A percentile compares a stretch with the other conserved stretches of the same genome.
phyloP scores from a whole-genome alignment of 2,329 filamentous ascomycete genomes.

The Arthrinium puccinioides region DNA sequence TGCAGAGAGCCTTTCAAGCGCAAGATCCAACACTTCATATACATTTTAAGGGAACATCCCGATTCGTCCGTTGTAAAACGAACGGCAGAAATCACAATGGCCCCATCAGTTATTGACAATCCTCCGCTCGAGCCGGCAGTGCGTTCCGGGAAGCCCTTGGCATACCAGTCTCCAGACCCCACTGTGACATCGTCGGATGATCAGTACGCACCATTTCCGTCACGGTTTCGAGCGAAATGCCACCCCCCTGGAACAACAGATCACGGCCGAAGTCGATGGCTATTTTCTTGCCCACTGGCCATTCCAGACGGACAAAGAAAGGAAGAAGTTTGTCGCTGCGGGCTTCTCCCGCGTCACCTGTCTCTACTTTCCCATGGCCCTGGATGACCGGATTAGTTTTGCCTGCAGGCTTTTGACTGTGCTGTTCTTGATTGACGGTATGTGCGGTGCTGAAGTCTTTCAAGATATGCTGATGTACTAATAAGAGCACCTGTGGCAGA shows the following conservation, averaged over 20 bases:
- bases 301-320: slow-evolving; percentile 22
- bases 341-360: slow-evolving; percentile 28
- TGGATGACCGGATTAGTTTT: slow-evolving; percentile 29
- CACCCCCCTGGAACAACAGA: slow-evolving; percentile 18
- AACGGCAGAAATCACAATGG: too few relatives aligned
- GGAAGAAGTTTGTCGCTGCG: slow-evolving; percentile 23
- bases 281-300: slow-evolving; percentile 31
- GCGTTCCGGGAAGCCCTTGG: too few relatives aligned
- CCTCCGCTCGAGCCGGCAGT: too few relatives aligned
- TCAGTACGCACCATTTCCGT: too few relatives aligned
- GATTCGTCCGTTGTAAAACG: too few relatives aligned
- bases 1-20: too few relatives aligned
- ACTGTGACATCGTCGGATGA: too few relatives aligned
- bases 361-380: slow-evolving; percentile 26
- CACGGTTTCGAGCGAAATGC: too few relatives aligned
- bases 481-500: slow-evolving; percentile 16
- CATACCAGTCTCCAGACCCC: too few relatives aligned
- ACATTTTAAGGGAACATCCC: too few relatives aligned
- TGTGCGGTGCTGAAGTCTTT: slow-evolving; percentile 5
- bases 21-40: too few relatives aligned
- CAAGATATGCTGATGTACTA: not conserved
- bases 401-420: slow-evolving; percentile 30
- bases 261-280: slow-evolving; percentile 25
- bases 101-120: too few relatives aligned
- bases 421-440: slow-evolving; percentile 35